These are phyloP conservation scores for Melampsora medusae DNA, from an alignment of 1,284 basidiomycete genomes.

Conservation along the genomic window DNA sequence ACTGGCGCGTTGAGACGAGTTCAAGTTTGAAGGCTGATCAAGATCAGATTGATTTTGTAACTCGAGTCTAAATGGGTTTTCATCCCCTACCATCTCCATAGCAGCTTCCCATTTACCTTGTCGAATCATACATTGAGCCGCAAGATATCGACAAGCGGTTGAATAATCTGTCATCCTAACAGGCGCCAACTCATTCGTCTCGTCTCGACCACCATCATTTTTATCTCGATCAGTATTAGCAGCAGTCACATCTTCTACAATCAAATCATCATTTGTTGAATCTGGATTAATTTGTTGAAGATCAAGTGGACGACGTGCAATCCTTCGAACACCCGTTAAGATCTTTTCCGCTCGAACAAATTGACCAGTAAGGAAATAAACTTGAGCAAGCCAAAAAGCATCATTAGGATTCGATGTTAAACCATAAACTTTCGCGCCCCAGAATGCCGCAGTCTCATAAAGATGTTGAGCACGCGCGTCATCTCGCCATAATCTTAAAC, in stretches of 20 bases:
- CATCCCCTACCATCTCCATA: conserved; percentile 85
- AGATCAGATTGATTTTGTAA: conserved; percentile 44
- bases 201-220: background rate
- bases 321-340: conserved; percentile 64
- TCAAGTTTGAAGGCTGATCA: conserved; percentile 23
- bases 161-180: conserved; percentile 75
- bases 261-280: background rate
- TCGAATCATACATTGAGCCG: conserved; percentile 87
- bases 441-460: conserved; percentile 94
- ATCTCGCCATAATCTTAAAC: conserved; percentile 94
- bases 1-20: conserved; percentile 25
- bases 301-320: conserved; percentile 18
- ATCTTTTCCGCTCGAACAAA: conserved; percentile 90
- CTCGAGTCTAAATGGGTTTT: conserved; percentile 70
- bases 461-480: conserved; percentile 97
- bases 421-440: conserved; percentile 92
- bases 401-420: conserved; percentile 96
- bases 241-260: background rate
- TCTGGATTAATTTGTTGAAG: background rate
- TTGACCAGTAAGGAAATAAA: conserved; percentile 90
- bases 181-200: conserved; percentile 9
- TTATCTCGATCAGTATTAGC: background rate
- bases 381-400: conserved; percentile 97
- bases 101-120: conserved; percentile 92
- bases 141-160: conserved; percentile 86